Conservation (phyloP, 2,329 filamentous ascomycete species). For the Colletotrichum horii region DNA sequence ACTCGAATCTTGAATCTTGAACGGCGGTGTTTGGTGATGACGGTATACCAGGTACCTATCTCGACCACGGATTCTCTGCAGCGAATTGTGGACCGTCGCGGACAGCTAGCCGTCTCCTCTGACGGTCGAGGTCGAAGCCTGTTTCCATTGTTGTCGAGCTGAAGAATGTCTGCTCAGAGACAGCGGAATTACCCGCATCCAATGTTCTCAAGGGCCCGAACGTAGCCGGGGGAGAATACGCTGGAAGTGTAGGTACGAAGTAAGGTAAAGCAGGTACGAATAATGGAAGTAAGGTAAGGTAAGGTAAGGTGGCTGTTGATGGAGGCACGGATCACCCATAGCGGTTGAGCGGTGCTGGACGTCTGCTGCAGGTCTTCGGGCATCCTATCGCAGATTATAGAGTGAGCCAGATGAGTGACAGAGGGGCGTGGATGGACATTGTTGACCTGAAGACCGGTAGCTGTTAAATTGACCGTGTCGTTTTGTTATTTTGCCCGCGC, state of each 20-base stretch:
- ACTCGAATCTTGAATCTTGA: not conserved
- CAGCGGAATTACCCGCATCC: not conserved
- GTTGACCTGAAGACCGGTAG: not conserved
- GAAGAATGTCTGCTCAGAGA: not conserved
- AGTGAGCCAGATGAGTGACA: not conserved
- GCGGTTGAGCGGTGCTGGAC: not conserved
- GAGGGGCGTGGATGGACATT: not conserved
- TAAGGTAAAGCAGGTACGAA: not conserved
- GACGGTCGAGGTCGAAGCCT: not conserved
- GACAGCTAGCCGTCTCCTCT: not conserved
- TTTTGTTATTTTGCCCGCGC: too few relatives aligned
- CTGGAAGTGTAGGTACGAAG: not conserved
- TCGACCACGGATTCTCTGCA: not conserved
- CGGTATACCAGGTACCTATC: not conserved
- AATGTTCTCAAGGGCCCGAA: not conserved
- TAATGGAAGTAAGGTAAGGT: not conserved
- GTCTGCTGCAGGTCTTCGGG: not conserved
- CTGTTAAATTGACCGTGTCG: too few relatives aligned
- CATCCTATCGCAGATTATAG: not conserved
- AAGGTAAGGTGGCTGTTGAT: not conserved
- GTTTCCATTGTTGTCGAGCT: not conserved
- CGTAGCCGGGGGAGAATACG: not conserved
- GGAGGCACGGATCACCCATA: not conserved
- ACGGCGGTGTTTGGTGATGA: not conserved
- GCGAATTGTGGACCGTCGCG: not conserved